Conservation (phyloP, 805 yeast genomes). For the Starmerella riodocensis region DNA sequence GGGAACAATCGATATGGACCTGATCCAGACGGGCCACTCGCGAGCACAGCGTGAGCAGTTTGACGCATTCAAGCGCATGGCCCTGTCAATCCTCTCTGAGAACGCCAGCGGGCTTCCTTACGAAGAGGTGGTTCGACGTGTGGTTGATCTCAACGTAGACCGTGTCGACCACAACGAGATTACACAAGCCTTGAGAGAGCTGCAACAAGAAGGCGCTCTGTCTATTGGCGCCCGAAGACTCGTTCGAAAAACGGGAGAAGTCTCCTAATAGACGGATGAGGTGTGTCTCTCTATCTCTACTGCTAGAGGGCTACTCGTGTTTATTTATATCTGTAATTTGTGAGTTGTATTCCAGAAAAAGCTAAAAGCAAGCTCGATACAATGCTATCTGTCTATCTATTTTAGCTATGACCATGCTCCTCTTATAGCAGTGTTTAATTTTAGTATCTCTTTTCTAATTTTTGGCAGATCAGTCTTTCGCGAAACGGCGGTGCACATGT, state of each 20-base stretch:
- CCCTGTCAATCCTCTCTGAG: slow-evolving; percentile 14
- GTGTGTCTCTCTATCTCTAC: not conserved
- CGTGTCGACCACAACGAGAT: slow-evolving; percentile 17
- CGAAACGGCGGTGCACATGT: too few species aligned
- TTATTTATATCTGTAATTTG: not conserved
- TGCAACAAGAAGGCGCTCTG: slow-evolving; percentile 19
- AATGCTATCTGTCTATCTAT: too few species aligned
- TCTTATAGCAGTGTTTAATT: too few species aligned
- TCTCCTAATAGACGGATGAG: not conserved
- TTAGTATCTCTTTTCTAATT: too few species aligned
- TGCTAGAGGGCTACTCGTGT: not conserved
- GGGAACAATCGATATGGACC: slow-evolving; percentile 93
- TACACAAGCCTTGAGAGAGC: slow-evolving; percentile 12
- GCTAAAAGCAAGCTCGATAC: too few species aligned
- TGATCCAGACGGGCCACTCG: slow-evolving; percentile 92
- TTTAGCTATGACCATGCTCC: too few species aligned
- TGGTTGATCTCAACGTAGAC: slow-evolving; percentile 18
- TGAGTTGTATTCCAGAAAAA: not conserved
- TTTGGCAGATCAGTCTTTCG: too few species aligned
- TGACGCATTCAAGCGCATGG: slow-evolving; percentile 16
- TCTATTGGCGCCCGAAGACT: slow-evolving; percentile 15
- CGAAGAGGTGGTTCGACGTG: slow-evolving; percentile 18
- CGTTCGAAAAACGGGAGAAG: slow-evolving; percentile 8
- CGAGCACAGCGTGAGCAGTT: slow-evolving; percentile 43
- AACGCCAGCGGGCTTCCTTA: slow-evolving; percentile 12